These are phyloP conservation scores for Ephemerocybe angulata DNA, from an alignment of 768 basidiomycete species.

Conservation along the genomic window DNA sequence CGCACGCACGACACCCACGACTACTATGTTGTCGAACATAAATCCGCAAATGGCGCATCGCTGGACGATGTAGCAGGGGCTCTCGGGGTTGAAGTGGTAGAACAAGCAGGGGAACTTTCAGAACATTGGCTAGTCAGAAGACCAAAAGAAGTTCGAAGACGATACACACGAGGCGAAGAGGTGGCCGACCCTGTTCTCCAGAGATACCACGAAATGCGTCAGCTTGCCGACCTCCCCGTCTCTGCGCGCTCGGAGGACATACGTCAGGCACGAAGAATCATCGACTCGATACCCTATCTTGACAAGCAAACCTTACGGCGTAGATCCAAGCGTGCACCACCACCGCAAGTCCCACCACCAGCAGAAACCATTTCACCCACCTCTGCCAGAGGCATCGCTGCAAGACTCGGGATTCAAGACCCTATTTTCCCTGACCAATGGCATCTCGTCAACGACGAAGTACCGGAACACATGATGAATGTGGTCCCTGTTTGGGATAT, in stretches of 20 bases:
- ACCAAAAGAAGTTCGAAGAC: slow-evolving; percentile 52
- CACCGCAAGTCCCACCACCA: slow-evolving; percentile 41
- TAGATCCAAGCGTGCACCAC: slow-evolving; percentile 71
- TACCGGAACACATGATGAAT: slow-evolving; percentile 83
- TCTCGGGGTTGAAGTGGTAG: slow-evolving; percentile 81
- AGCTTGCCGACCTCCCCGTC: too few relatives aligned
- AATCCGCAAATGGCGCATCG: slow-evolving; percentile 42
- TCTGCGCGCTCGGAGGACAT: background rate
- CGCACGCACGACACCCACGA: slow-evolving; percentile 60
- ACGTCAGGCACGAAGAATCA: slow-evolving; percentile 40
- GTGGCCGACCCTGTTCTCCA: slow-evolving; percentile 43
- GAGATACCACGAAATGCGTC: slow-evolving; percentile 38
- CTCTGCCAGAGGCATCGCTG: slow-evolving; percentile 53
- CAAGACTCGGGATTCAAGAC: slow-evolving; percentile 65
- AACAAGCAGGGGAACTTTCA: slow-evolving; percentile 76
- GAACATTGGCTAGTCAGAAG: slow-evolving; percentile 81
- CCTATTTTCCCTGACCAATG: slow-evolving; percentile 84
- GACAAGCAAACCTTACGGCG: slow-evolving; percentile 61
- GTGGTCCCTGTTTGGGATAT: slow-evolving; percentile 85
- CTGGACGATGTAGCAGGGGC: slow-evolving; percentile 53
- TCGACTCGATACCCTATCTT: slow-evolving; percentile 54
- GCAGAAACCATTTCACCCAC: too few relatives aligned
- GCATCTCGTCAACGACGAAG: slow-evolving; percentile 80
- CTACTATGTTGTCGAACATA: slow-evolving; percentile 80
- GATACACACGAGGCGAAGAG: slow-evolving; percentile 46